phyloP scores from a whole-genome alignment of 2,329 filamentous ascomycete genomes.

The Thelonectria olida region DNA sequence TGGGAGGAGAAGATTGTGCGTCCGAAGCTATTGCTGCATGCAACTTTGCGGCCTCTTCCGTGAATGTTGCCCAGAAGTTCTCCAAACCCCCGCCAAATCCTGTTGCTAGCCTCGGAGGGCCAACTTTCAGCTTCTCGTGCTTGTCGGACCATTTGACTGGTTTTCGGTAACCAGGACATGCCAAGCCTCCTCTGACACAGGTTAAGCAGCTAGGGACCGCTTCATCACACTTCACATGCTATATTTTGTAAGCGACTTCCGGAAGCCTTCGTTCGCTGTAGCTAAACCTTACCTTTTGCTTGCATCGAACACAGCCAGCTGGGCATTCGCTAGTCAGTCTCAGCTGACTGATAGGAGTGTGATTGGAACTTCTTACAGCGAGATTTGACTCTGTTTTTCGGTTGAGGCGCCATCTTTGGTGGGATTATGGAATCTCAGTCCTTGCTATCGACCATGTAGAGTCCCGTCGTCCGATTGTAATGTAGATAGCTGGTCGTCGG shows the following conservation, averaged over 20 bases:
- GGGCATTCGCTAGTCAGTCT: background rate
- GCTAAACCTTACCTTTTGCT: background rate
- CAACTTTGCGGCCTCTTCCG: background rate
- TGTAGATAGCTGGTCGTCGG: too few species aligned
- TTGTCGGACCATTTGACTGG: background rate
- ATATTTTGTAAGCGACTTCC: background rate
- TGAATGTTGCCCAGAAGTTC: background rate
- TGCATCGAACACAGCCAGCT: slow-evolving; percentile 7
- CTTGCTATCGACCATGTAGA: too few species aligned
- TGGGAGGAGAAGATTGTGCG: background rate
- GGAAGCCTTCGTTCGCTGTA: background rate
- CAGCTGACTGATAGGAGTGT: background rate
- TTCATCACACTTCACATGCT: background rate
- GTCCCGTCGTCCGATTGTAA: too few species aligned
- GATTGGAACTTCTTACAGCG: background rate
- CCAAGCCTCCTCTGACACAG: background rate
- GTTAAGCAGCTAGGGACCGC: background rate
- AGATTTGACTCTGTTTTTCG: background rate
- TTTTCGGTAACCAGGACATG: background rate
- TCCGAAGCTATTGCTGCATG: background rate
- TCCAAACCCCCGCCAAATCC: background rate
- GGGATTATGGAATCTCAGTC: too few species aligned
- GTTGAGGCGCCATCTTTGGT: too few species aligned
- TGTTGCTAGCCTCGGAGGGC: background rate
- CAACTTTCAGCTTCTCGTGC: background rate